Percentiles rank a stretch among this genome's conserved stretches.
Conservation (phyloP, 2,329 filamentous ascomycete genomes). For the Nothomitra cinnamomea region DNA sequence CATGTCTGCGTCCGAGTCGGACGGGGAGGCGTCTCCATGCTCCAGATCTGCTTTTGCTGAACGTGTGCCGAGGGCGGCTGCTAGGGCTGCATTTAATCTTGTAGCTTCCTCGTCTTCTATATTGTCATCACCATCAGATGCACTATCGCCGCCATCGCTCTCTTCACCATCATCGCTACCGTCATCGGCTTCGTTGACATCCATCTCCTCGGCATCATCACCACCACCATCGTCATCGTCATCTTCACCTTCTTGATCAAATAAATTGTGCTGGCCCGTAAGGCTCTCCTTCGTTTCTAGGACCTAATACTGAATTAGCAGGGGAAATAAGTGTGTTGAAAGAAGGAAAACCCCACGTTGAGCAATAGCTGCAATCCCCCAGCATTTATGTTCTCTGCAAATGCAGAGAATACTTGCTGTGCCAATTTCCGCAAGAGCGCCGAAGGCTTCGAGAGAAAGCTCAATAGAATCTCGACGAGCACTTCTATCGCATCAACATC, state of each 20-base stretch:
- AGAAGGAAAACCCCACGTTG: constrained; percentile 18
- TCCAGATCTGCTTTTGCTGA: not conserved
- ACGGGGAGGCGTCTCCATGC: not conserved
- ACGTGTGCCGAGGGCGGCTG: constrained; percentile 4
- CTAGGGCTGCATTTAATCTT: constrained; percentile 28
- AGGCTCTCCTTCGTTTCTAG: constrained; percentile 64
- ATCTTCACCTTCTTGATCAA: constrained; percentile 49
- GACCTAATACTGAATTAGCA: constrained; percentile 34
- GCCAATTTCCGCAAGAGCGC: constrained; percentile 72
- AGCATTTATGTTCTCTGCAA: constrained; percentile 56
- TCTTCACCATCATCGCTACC: constrained; percentile 36
- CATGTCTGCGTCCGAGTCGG: constrained; percentile 46
- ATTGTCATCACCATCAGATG: constrained; percentile 11
- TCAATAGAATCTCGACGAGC: constrained; percentile 76
- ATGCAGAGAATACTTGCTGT: constrained; percentile 73
- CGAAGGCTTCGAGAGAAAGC: constrained; percentile 73
- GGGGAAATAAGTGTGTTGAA: not conserved
- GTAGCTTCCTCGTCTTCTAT: constrained; percentile 19
- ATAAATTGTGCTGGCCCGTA: constrained; percentile 72
- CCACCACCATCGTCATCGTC: constrained; percentile 39
- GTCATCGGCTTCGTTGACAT: constrained; percentile 19
- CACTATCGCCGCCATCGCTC: constrained; percentile 4
- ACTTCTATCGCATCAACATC: constrained; percentile 47
- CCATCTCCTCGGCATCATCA: constrained; percentile 24
- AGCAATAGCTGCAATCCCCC: constrained; percentile 51